Evolutionary conservation across 257 asterid genomes (phyloP), one percentile per base, ranked within the genome.

Genomic region (Solanum stenotomum): DNA sequence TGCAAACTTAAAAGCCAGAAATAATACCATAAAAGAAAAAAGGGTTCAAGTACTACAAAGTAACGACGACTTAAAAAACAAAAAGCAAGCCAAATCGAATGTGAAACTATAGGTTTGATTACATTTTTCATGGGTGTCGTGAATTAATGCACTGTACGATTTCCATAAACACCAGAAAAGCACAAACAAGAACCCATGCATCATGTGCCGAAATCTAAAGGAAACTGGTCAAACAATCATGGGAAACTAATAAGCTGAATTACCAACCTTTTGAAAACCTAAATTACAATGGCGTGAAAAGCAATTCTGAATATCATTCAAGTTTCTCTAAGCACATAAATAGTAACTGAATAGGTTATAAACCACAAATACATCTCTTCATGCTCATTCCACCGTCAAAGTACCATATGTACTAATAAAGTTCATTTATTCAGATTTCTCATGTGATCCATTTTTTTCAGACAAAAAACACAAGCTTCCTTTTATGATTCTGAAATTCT

Each of bases 181-280:
- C 33, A 76, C 11, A 76, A 38, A 76, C 49, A 33, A 74, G 81
- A 33, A 75, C 49, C 49, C 31, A 63, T 63, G 71, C 16, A 77
- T 77, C 84, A n/a, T 77, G 9, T 77, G 61, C 6, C 35, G 2
- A 77, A 77, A 77, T n/a, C 35, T 77, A 77, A 6, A 74, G 81
- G 74, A 68, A 38, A 84, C 11, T 10, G 52, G 67, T 31, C 61
- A 81, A 37, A 42, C 31, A 40, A 23, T 15, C 3, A 67, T 23
- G 18, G 42, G 20, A 88, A 88, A 72, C 23, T 15, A 77, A 90
- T 89, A 90, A 87, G 86, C 75, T 16, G 6, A 68, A 33, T 31
- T 16, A 71, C 42, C 14, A n/a, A 71, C n/a, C n/a, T 33, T 71
- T 31, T 16, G 42, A 71, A 70, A 71, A 71, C 88, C 72, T 56